Evolutionary conservation across 257 asterid genomes (phyloP).

Genomic region (Solanum arcanum): DNA sequence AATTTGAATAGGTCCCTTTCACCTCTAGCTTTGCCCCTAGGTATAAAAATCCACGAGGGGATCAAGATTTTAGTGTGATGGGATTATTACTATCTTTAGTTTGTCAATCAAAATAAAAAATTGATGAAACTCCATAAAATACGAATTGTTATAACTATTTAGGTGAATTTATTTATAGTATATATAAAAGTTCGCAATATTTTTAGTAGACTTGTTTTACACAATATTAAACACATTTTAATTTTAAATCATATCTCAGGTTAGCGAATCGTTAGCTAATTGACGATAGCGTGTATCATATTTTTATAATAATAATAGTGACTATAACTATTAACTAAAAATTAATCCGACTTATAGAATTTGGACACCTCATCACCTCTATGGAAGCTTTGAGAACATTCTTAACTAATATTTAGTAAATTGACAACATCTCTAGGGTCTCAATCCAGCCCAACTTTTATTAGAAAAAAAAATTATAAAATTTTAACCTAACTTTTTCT

Average conservation of each 20-base stretch:
- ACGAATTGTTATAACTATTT: too few relatives aligned
- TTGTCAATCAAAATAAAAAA: too few relatives aligned
- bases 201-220: not conserved
- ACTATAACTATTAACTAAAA: not conserved
- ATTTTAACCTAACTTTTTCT: not conserved
- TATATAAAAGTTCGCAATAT: not conserved
- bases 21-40: not conserved
- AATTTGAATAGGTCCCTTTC: too few relatives aligned
- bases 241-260: not conserved
- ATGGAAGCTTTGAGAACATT: not conserved
- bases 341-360: not conserved
- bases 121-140: too few relatives aligned
- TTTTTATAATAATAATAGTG: not conserved
- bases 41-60: too few relatives aligned
- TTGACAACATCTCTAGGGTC: not conserved
- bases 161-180: not conserved
- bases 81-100: not conserved
- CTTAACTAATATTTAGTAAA: not conserved
- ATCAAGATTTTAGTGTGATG: too few relatives aligned
- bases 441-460: not conserved
- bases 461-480: not conserved
- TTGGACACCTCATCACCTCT: not conserved
- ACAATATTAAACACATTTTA: too few relatives aligned
- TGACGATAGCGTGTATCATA: not conserved
- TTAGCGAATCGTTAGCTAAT: too few relatives aligned